Conservation (phyloP, 495 filamentous ascomycete genomes). For the Aspergillus cavernicola region DNA sequence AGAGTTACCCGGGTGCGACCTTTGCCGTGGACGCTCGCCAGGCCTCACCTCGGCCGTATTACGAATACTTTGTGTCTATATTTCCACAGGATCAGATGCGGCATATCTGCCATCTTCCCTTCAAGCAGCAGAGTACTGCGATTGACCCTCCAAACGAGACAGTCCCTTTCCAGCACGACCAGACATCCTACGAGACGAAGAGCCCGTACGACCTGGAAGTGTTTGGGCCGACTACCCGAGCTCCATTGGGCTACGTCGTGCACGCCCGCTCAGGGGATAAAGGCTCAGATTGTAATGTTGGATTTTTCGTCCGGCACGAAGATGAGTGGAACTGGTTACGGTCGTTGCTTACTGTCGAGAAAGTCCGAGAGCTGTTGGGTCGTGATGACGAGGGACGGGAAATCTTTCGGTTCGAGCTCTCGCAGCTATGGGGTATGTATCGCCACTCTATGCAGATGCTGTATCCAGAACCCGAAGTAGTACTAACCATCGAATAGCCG, state of each 20-base stretch:
- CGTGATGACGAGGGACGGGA: conserved; percentile 27
- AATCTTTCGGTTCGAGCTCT: conserved; percentile 36
- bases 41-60: conserved; percentile 14
- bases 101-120: background rate
- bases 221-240: conserved; percentile 25
- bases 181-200: conserved; percentile 14
- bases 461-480: no score
- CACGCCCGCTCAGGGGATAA: conserved; percentile 42
- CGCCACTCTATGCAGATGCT: no score
- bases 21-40: conserved; percentile 14
- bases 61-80: conserved; percentile 18
- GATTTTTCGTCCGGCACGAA: conserved; percentile 32
- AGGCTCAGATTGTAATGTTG: conserved; percentile 34
- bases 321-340: conserved; percentile 41
- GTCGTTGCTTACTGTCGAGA: conserved; percentile 28
- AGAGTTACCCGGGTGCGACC: conserved; percentile 4
- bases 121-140: conserved; percentile 1
- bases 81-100: conserved; percentile 11
- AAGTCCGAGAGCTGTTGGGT: conserved; percentile 27
- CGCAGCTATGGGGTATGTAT: conserved; percentile 2
- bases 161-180: conserved; percentile 16
- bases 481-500: conserved; percentile 16
- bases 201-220: conserved; percentile 9
- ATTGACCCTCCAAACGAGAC: conserved; percentile 5
- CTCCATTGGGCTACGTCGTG: conserved; percentile 28